These are phyloP conservation scores for Graphiopsis chlorocephala DNA, from an alignment of 2,329 filamentous ascomycete genomes.

Conservation along the genomic window DNA sequence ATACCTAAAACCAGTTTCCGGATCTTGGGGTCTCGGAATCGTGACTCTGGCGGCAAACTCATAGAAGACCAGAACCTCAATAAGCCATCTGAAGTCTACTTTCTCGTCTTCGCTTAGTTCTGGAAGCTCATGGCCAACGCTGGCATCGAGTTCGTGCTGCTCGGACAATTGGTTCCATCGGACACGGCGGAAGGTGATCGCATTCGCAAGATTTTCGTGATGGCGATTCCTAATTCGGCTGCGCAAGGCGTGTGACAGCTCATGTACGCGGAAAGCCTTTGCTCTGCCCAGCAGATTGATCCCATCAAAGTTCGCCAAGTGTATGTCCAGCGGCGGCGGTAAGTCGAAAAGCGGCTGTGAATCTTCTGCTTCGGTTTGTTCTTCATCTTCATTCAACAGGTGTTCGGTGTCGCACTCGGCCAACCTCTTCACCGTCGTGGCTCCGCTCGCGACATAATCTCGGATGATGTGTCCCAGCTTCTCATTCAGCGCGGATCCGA, in stretches of 20 bases:
- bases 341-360: not conserved
- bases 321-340: slow-evolving; percentile 7
- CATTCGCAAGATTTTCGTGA: not conserved
- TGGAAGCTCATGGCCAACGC: slow-evolving; percentile 17
- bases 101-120: not conserved
- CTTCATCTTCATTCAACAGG: slow-evolving; percentile 17
- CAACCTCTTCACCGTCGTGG: slow-evolving; percentile 19
- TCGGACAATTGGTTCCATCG: slow-evolving; percentile 14
- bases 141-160: slow-evolving; percentile 27
- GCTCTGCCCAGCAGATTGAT: slow-evolving; percentile 12
- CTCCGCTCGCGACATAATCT: not conserved
- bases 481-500: not conserved
- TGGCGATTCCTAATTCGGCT: not conserved
- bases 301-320: slow-evolving; percentile 18
- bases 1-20: not conserved
- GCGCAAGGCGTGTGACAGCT: slow-evolving; percentile 16
- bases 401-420: slow-evolving; percentile 24
- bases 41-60: not conserved
- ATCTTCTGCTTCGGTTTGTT: not conserved
- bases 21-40: not conserved
- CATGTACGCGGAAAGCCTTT: slow-evolving; percentile 19
- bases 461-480: not conserved
- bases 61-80: not conserved
- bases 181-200: slow-evolving; percentile 19
- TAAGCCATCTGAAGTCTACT: slow-evolving; percentile 1